Base-by-base conservation (phyloP, 495 filamentous ascomycete genomes). In the Penicillium cinerascens region DNA sequence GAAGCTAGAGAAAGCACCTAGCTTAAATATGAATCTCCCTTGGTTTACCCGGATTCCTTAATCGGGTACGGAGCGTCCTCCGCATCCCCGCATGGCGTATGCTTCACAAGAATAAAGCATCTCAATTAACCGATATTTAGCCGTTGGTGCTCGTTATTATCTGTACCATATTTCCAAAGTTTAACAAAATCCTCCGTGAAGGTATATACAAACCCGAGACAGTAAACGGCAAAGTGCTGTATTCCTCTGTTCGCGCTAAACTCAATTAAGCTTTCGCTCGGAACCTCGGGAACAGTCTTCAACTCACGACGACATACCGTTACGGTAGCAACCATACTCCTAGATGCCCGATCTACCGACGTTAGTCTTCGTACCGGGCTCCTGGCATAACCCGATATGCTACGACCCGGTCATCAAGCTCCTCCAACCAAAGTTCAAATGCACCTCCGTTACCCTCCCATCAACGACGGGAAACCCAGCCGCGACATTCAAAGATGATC, bases 301-400 rank as follows among this genome's bases (percentile, higher is more conserved):
- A n/a, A n/a, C n/a, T n/a, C n/a, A n/a, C n/a, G n/a, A n/a, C n/a
- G n/a, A n/a, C n/a, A n/a, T n/a, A n/a, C n/a, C n/a, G n/a, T n/a
- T n/a, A n/a, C n/a, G n/a, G n/a, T n/a, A n/a, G n/a, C n/a, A n/a
- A n/a, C n/a, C n/a, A n/a, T n/a, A n/a, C n/a, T n/a, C 29, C 6
- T 3, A 33, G 11, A 56, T 56, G 53, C 23, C 47, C 7, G 35
- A 26, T 47, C 46, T 37, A 45, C 71, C 75, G 44, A 72, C 70
- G 0, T 65, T 80, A 8, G 55, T 80, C 52, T 64, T 81, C 43
- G 58, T 81, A 21, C 78, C 70, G 8, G 79, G 76, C 25, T 71
- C 75, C 26, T 81, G 74, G 71, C 73, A 79, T 54, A 65, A 54
- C 21, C 71, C 76, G 1, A 51, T 26, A 21, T 70, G 64, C 67